A percentile compares a stretch with the other conserved stretches of the same genome.
These are phyloP conservation scores for Ulmus americana DNA, from an alignment of 331 rosid genomes.

Conservation along the genomic window DNA sequence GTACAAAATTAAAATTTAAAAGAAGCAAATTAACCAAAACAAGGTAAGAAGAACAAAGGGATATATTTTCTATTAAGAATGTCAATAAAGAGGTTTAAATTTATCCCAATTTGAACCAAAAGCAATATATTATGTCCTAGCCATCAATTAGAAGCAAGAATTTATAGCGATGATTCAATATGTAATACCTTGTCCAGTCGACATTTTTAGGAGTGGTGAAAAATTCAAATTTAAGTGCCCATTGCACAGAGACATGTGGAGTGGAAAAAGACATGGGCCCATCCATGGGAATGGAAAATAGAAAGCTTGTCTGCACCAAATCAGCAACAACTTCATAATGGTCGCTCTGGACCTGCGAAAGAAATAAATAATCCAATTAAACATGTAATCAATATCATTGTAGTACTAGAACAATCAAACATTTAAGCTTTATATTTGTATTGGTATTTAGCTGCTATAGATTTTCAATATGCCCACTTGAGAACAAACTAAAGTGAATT, in stretches of 20 bases:
- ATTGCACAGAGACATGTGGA: constrained; percentile 79
- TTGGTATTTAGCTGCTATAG: no score
- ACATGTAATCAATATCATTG: constrained; percentile 13
- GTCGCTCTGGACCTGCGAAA: constrained; percentile 84
- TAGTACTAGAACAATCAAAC: not conserved
- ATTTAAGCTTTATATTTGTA: no score
- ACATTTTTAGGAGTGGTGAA: constrained; percentile 75
- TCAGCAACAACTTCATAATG: constrained; percentile 95
- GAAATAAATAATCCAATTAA: constrained; percentile 9
- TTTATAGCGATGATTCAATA: not conserved
- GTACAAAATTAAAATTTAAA: no score
- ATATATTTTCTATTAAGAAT: not conserved
- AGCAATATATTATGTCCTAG: no score
- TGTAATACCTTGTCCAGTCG: constrained; percentile 70
- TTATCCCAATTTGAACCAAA: not conserved
- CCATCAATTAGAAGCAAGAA: not conserved
- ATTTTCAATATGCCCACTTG: no score
- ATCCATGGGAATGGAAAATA: constrained; percentile 89
- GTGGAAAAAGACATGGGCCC: constrained; percentile 99
- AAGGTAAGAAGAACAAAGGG: no score
- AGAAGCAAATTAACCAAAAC: no score
- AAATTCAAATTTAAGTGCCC: constrained; percentile 96
- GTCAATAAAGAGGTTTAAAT: not conserved
- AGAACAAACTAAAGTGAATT: no score
- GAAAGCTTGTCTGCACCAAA: constrained; percentile 87